Evolutionary conservation across 345 rosid species (phyloP).

Genomic region (Populus tremula): DNA sequence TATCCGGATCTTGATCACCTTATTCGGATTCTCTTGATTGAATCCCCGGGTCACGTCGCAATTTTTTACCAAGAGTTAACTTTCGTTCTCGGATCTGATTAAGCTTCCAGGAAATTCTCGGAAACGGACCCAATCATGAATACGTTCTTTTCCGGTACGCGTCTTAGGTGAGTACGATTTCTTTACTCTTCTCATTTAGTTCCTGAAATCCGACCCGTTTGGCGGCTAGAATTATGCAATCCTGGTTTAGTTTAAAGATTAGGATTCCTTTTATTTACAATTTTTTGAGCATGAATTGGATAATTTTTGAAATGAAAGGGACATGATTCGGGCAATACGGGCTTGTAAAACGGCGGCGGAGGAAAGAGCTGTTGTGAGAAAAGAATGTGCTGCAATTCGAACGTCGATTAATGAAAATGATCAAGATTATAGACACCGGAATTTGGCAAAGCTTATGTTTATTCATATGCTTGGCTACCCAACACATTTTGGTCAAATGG

Average conservation of each 20-base stretch:
- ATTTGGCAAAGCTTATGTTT: constrained; percentile 99
- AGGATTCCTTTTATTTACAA: background rate
- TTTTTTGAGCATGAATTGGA: background rate
- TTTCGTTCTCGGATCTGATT: constrained; percentile 36
- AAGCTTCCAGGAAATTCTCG: constrained; percentile 16
- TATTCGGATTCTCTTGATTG: constrained; percentile 10
- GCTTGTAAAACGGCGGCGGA: constrained; percentile 99
- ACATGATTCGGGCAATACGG: constrained; percentile 96
- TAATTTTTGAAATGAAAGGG: constrained; percentile 40
- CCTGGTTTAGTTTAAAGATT: background rate
- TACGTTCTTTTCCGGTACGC: constrained; percentile 96
- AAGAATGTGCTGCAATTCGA: constrained; percentile 96
- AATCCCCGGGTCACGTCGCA: background rate
- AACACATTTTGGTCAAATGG: constrained; percentile 99
- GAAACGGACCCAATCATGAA: constrained; percentile 72
- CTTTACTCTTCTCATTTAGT: constrained; percentile 3
- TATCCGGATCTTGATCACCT: constrained; percentile 34
- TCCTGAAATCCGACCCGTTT: background rate
- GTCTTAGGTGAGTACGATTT: constrained; percentile 63
- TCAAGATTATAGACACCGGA: constrained; percentile 84
- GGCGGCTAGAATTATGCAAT: constrained; percentile 7
- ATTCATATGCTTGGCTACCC: constrained; percentile 99
- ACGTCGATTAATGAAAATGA: constrained; percentile 86
- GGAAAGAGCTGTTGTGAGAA: constrained; percentile 96
- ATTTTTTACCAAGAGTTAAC: constrained; percentile 6